These are phyloP conservation scores for Selenicereus undatus DNA, from an alignment of 148 eudicot species.

Conservation along the genomic window DNA sequence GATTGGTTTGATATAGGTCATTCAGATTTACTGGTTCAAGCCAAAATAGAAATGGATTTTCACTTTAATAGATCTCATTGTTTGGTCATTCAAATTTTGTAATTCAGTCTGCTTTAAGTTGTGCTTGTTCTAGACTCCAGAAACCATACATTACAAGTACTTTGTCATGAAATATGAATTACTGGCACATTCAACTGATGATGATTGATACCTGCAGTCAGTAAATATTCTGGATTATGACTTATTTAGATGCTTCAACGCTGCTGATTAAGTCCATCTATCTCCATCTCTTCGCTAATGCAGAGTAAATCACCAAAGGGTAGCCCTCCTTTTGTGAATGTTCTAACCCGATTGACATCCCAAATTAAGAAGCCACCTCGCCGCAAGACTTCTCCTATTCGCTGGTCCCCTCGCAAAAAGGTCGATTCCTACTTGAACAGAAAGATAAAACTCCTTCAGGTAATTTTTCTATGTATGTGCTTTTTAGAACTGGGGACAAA, in stretches of 20 bases:
- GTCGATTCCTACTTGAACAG: conserved; percentile 77
- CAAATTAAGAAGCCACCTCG: conserved; percentile 72
- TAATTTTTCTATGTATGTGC: conserved; percentile 5
- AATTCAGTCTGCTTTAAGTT: not conserved
- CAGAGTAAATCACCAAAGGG: conserved; percentile 61
- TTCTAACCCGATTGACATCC: conserved; percentile 52
- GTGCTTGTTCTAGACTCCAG: too few species aligned
- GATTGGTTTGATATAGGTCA: not conserved
- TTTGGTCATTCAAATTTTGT: not conserved
- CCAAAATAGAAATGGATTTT: not conserved
- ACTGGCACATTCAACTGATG: not conserved
- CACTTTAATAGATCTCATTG: too few species aligned
- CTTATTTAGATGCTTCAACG: not conserved
- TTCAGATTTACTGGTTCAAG: not conserved
- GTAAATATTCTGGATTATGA: not conserved
- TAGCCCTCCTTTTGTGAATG: conserved; percentile 39
- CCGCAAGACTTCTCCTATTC: conserved; percentile 74
- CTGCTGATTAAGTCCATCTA: not conserved
- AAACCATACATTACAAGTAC: too few species aligned
- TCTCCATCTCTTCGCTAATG: conserved; percentile 1
- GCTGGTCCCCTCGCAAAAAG: conserved; percentile 89
- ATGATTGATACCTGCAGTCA: not conserved
- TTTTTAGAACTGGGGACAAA: not conserved
- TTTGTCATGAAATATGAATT: too few species aligned
- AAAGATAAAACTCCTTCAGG: conserved; percentile 78